These are phyloP conservation scores for Pterocarpus macrocarpus DNA, from an alignment of 306 rosid species.

Conservation along the genomic window DNA sequence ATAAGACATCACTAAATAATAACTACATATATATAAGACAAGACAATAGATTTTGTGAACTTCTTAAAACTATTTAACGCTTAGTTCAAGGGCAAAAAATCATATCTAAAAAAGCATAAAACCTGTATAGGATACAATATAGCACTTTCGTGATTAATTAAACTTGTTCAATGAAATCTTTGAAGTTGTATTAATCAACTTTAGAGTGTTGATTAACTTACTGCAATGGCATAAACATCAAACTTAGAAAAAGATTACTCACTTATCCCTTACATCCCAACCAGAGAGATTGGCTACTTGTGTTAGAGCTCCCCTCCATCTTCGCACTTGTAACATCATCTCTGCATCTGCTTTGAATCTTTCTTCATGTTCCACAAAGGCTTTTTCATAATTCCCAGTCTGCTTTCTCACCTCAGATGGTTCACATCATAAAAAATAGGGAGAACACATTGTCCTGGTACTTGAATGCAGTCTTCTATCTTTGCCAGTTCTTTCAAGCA, in stretches of 20 bases:
- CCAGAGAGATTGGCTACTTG: constrained; percentile 34
- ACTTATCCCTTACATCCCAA: constrained; percentile 13
- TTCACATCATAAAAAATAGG: constrained; percentile 38
- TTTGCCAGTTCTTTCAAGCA: constrained; percentile 45
- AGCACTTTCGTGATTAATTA: too few species aligned
- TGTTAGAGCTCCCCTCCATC: constrained; percentile 28
- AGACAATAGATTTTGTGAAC: neutral
- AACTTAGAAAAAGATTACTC: neutral
- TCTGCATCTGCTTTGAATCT: neutral
- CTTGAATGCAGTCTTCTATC: neutral
- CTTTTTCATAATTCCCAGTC: neutral
- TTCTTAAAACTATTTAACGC: too few species aligned
- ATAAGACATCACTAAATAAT: neutral
- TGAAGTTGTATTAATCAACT: neutral
- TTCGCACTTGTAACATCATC: neutral
- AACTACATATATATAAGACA: too few species aligned
- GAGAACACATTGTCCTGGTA: neutral
- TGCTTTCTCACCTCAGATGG: constrained; percentile 42
- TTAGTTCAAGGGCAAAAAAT: too few species aligned
- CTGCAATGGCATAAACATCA: neutral
- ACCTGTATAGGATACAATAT: too few species aligned
- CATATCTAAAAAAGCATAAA: too few species aligned
- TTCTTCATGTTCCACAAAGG: constrained; percentile 29
- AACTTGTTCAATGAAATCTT: neutral
- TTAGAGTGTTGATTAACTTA: neutral